phyloP scores from a whole-genome alignment of 139 green algal species.

The Raphidocelis subcapitata region DNA sequence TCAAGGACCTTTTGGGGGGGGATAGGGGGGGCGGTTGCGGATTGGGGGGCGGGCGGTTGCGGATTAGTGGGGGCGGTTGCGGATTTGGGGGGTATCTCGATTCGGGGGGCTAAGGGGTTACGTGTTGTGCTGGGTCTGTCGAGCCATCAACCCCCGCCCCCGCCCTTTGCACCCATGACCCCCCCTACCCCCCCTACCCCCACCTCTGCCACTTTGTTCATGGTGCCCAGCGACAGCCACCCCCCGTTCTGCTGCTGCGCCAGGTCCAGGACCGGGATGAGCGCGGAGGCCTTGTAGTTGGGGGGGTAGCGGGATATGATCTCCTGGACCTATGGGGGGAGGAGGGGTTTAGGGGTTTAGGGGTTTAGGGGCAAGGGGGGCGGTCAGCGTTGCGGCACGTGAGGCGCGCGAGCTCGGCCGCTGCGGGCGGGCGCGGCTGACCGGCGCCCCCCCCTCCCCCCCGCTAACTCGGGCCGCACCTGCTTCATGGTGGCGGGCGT shows the following conservation, averaged over 20 bases:
- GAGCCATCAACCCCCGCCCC: too few species aligned
- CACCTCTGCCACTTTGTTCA: slow-evolving; percentile 90
- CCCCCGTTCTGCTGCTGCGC: slow-evolving; percentile 97
- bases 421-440: too few species aligned
- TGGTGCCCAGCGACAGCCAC: slow-evolving; percentile 84
- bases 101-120: too few species aligned
- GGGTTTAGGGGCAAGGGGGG: not conserved
- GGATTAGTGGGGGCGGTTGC: too few species aligned
- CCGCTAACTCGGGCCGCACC: slow-evolving; percentile 33
- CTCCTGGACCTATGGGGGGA: slow-evolving; percentile 46
- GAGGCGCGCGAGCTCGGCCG: too few species aligned
- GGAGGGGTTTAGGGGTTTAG: not conserved
- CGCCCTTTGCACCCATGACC: too few species aligned
- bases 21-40: too few species aligned
- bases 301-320: slow-evolving; percentile 86
- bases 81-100: too few species aligned
- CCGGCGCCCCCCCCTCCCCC: too few species aligned
- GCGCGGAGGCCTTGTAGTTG: slow-evolving; percentile 94
- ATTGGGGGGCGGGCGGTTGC: too few species aligned
- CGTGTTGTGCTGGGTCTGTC: too few species aligned
- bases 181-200: too few species aligned
- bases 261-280: slow-evolving; percentile 96
- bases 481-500: slow-evolving; percentile 74
- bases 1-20: slow-evolving; percentile 34
- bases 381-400: not conserved